phyloP scores from a whole-genome alignment of 805 yeast species.

The Tetrapisispora iriomotensis region DNA sequence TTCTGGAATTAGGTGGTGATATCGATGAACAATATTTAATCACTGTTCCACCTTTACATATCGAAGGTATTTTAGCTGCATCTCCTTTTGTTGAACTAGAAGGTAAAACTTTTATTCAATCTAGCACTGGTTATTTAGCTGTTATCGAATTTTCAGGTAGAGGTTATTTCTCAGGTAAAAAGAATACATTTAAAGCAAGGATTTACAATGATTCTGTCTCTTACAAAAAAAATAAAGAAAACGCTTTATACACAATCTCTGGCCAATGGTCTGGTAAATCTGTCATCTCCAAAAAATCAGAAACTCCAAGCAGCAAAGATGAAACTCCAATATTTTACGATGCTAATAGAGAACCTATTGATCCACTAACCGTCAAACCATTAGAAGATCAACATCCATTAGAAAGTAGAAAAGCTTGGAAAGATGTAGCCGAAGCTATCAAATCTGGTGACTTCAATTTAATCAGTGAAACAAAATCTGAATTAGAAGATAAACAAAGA shows the following conservation, averaged over 20 bases:
- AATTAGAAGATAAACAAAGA: slow-evolving; percentile 80
- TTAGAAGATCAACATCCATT: slow-evolving; percentile 69
- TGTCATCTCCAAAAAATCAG: slow-evolving; percentile 38
- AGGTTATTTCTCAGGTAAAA: slow-evolving; percentile 91
- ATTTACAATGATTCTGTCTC: slow-evolving; percentile 46
- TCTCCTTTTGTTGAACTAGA: slow-evolving; percentile 92
- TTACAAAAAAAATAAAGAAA: slow-evolving; percentile 38
- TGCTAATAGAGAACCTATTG: slow-evolving; percentile 44
- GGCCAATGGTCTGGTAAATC: slow-evolving; percentile 93
- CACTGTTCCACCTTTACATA: slow-evolving; percentile 85
- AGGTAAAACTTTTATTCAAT: slow-evolving; percentile 73
- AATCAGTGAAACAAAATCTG: slow-evolving; percentile 67
- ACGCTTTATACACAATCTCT: slow-evolving; percentile 66
- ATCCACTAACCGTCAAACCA: slow-evolving; percentile 66
- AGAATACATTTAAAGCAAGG: slow-evolving; percentile 85
- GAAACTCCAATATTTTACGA: slow-evolving; percentile 45
- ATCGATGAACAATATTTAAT: slow-evolving; percentile 55
- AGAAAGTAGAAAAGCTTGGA: slow-evolving; percentile 92
- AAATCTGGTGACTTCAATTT: slow-evolving; percentile 63
- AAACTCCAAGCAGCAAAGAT: slow-evolving; percentile 4
- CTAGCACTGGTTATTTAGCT: slow-evolving; percentile 72
- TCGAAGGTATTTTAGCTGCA: slow-evolving; percentile 84
- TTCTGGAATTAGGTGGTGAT: slow-evolving; percentile 43
- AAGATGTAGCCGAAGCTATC: slow-evolving; percentile 80
- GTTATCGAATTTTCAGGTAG: slow-evolving; percentile 75